These are phyloP conservation scores for Cladophialophora carrionii DNA, from an alignment of 2,329 filamentous ascomycete genomes.

Conservation along the genomic window DNA sequence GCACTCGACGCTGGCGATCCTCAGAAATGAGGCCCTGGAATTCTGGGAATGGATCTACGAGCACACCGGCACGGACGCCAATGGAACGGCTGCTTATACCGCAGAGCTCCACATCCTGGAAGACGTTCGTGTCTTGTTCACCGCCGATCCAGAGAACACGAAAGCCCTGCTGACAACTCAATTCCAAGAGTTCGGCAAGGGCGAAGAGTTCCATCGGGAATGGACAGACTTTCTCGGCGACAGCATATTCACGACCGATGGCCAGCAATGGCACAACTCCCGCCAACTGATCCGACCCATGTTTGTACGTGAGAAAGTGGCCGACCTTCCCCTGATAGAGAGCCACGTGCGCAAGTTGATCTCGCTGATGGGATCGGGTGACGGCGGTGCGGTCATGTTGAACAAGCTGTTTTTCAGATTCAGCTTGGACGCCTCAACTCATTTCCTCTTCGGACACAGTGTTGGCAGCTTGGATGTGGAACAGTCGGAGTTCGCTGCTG, in stretches of 20 bases:
- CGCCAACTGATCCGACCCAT: constrained; percentile 85
- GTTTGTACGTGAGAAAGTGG: constrained; percentile 82
- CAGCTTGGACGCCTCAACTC: constrained; percentile 81
- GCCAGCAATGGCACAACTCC: constrained; percentile 75
- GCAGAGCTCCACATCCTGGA: constrained; percentile 31
- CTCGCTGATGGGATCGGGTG: constrained; percentile 59
- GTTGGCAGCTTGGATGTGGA: constrained; percentile 66
- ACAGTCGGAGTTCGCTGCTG: constrained; percentile 72
- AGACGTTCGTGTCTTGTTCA: constrained; percentile 66
- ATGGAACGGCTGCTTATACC: constrained; percentile 30
- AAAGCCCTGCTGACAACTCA: constrained; percentile 88
- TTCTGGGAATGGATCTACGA: constrained; percentile 35
- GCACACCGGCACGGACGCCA: constrained; percentile 26
- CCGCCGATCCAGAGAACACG: constrained; percentile 83
- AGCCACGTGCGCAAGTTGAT: constrained; percentile 74
- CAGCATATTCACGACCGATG: constrained; percentile 81
- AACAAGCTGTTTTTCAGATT: constrained; percentile 79
- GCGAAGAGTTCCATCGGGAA: constrained; percentile 66
- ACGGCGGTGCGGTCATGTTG: constrained; percentile 64
- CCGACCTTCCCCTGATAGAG: constrained; percentile 82
- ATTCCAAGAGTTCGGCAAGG: constrained; percentile 85
- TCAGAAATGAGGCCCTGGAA: constrained; percentile 32
- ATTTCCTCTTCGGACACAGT: constrained; percentile 79
- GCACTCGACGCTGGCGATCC: constrained; percentile 30
- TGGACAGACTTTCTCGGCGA: constrained; percentile 84